phyloP scores from a whole-genome alignment of 2,329 filamentous ascomycete genomes.

The Cercospora beticola region DNA sequence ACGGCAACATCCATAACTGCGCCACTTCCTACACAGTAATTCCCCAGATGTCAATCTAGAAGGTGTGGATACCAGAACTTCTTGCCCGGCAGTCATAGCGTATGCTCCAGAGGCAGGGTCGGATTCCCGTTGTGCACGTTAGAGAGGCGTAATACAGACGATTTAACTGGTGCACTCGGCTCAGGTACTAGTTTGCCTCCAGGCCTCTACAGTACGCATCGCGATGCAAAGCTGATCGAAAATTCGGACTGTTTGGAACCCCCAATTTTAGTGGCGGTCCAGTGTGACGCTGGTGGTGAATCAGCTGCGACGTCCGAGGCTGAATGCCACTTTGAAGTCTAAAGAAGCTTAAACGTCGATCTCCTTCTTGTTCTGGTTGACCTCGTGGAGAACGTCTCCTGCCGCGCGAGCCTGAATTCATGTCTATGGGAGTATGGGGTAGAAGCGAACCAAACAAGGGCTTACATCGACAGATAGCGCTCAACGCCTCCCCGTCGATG shows the following conservation, averaged over 20 bases:
- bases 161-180: neutral
- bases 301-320: conserved; percentile 15
- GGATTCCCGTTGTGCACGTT: neutral
- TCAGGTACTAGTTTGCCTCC: neutral
- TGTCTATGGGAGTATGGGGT: neutral
- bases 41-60: neutral
- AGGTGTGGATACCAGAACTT: neutral
- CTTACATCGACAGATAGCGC: neutral
- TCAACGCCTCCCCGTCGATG: neutral
- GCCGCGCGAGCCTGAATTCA: neutral
- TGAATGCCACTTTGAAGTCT: conserved; percentile 4
- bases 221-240: neutral
- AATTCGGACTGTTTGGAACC: neutral
- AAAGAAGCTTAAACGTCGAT: conserved; percentile 20
- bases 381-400: neutral
- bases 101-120: neutral
- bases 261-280: neutral
- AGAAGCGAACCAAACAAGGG: neutral
- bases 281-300: neutral
- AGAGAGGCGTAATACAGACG: neutral
- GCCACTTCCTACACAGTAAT: neutral
- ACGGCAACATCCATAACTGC: neutral
- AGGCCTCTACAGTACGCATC: neutral
- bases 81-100: neutral
- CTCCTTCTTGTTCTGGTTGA: neutral